Percentiles rank a stretch among this genome's conserved stretches.
These are phyloP conservation scores for Exophiala viscosa DNA, from an alignment of 2,329 filamentous ascomycete species.

Conservation along the genomic window DNA sequence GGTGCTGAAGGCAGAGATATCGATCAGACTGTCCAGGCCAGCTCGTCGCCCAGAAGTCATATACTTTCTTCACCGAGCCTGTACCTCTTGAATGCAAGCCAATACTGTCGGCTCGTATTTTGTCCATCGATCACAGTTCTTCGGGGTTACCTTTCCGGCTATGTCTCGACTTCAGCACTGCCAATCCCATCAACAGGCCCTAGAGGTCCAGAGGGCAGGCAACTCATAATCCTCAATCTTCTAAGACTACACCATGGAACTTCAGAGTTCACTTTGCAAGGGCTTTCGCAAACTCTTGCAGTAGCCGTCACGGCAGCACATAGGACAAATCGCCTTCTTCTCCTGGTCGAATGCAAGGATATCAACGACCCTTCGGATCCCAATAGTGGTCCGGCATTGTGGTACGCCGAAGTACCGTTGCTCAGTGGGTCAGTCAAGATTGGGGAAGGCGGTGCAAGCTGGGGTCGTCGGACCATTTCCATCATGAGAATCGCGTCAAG, in stretches of 20 bases:
- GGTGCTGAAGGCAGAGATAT: constrained; percentile 2
- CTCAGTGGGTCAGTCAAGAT: constrained; percentile 55
- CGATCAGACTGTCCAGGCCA: not conserved
- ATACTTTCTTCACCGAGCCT: constrained; percentile 62
- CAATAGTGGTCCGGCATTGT: constrained; percentile 37
- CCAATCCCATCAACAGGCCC: not conserved
- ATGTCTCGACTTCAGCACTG: constrained; percentile 38
- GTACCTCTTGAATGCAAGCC: constrained; percentile 64
- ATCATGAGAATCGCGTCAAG: constrained; percentile 57
- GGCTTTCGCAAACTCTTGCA: constrained; percentile 44
- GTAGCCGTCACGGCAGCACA: constrained; percentile 38
- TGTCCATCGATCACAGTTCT: constrained; percentile 72
- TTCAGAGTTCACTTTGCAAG: constrained; percentile 48
- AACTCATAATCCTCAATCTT: constrained; percentile 41
- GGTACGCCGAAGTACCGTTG: constrained; percentile 56
- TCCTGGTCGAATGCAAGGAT: constrained; percentile 42
- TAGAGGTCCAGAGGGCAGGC: constrained; percentile 9
- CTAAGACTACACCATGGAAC: constrained; percentile 41
- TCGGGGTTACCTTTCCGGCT: constrained; percentile 66
- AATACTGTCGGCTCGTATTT: constrained; percentile 68
- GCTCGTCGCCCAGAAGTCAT: constrained; percentile 28
- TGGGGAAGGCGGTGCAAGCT: constrained; percentile 49
- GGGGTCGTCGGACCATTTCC: constrained; percentile 58
- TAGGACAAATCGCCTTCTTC: constrained; percentile 31
- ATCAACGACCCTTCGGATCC: constrained; percentile 31